phyloP scores from a whole-genome alignment of 2,329 filamentous ascomycete genomes.

The Phyllosticta ampelicida region DNA sequence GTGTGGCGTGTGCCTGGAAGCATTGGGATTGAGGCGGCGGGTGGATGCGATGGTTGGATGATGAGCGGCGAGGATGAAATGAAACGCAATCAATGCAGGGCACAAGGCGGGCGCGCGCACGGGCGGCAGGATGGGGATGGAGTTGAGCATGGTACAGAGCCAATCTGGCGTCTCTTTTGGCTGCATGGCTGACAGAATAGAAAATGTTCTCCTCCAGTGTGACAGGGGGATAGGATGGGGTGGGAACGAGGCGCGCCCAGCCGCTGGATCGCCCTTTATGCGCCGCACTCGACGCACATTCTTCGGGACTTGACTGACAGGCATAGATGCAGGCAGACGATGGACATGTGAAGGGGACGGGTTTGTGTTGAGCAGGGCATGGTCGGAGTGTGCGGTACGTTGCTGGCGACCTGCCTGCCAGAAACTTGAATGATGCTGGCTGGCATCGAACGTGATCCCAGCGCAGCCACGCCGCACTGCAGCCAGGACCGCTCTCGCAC shows the following conservation, averaged over 20 bases:
- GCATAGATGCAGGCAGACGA: neutral
- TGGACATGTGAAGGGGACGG: neutral
- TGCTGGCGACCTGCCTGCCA: neutral
- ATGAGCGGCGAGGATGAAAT: neutral
- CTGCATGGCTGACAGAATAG: too few relatives aligned
- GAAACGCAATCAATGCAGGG: neutral
- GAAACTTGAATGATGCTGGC: neutral
- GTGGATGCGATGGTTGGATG: neutral
- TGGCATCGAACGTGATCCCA: neutral
- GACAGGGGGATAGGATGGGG: too few relatives aligned
- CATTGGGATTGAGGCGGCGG: neutral
- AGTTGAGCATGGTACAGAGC: neutral
- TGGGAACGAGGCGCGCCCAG: neutral
- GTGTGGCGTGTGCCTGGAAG: too few relatives aligned
- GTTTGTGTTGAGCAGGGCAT: neutral
- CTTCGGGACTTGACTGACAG: neutral
- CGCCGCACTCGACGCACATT: neutral
- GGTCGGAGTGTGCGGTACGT: neutral
- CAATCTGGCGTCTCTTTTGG: neutral
- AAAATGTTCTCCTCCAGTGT: too few relatives aligned
- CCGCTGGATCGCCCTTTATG: neutral
- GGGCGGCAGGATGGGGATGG: neutral
- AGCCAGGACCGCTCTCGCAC: neutral
- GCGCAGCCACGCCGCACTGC: neutral
- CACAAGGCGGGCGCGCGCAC: neutral